Evolutionary conservation across 177 flowering plant genomes (phyloP).

Genomic region (Viscum album): DNA sequence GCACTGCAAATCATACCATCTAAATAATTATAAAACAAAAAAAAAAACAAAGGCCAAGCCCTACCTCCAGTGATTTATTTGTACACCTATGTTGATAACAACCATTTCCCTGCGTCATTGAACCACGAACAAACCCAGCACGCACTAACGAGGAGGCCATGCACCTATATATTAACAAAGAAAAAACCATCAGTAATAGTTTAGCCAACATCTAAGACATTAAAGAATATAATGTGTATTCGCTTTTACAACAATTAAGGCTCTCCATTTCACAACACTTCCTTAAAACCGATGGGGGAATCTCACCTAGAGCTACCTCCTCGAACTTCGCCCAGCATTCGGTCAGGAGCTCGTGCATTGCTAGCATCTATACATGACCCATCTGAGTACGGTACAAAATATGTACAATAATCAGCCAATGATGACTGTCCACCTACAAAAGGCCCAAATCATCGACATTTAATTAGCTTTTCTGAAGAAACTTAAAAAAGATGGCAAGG

Average conservation of each 20-base stretch:
- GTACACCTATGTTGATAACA: conserved; percentile 94
- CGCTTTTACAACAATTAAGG: no score
- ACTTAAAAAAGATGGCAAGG: neutral
- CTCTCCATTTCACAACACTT: neutral
- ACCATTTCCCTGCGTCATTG: conserved; percentile 91
- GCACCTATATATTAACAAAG: conserved; percentile 38
- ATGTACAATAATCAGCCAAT: conserved; percentile 97
- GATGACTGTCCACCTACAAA: conserved; percentile 88
- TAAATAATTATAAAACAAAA: no score
- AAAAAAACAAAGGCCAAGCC: neutral
- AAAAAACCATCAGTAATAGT: conserved; percentile 1
- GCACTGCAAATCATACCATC: no score
- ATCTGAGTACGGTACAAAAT: conserved; percentile 95
- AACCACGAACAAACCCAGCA: conserved; percentile 91
- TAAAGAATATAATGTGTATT: neutral
- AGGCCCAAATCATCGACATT: no score
- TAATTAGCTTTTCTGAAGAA: no score
- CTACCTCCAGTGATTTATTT: conserved; percentile 81
- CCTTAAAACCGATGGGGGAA: neutral
- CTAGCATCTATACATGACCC: conserved; percentile 94
- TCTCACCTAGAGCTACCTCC: conserved; percentile 81
- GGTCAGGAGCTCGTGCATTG: conserved; percentile 92
- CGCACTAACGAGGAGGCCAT: conserved; percentile 96
- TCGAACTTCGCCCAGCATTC: conserved; percentile 98
- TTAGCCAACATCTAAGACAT: neutral